A percentile compares a stretch with the other conserved stretches of the same genome.
Evolutionary conservation across 1,284 basidiomycete genomes (phyloP).

Genomic region (Cutaneotrichosporon daszewskae): DNA sequence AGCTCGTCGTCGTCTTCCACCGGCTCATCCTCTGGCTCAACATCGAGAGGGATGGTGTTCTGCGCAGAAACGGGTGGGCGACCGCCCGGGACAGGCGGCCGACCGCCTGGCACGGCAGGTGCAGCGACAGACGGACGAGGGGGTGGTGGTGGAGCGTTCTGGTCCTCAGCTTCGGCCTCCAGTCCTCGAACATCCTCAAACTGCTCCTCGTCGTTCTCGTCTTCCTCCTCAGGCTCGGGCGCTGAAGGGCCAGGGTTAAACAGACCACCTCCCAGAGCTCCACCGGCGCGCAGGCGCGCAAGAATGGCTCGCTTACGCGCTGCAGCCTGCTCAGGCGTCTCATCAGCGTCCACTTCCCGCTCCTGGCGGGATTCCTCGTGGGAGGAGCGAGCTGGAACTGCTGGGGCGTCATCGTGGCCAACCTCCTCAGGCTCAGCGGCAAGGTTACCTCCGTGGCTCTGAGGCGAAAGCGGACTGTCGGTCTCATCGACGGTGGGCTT

Average conservation of each 20-base stretch:
- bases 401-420: neutral
- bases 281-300: conserved; percentile 43
- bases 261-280: conserved; percentile 44
- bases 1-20: conserved; percentile 13
- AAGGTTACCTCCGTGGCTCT: no score
- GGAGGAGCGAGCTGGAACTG: neutral
- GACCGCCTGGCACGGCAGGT: neutral
- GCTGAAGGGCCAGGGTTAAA: conserved; percentile 26
- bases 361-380: neutral
- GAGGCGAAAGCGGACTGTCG: neutral
- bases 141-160: conserved; percentile 15
- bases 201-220: neutral
- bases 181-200: neutral
- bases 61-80: no score
- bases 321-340: conserved; percentile 44
- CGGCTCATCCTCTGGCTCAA: conserved; percentile 3
- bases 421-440: conserved; percentile 7
- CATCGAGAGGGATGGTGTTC: conserved; percentile 3
- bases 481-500: neutral
- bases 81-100: neutral
- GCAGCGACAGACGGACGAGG: conserved; percentile 8
- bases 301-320: conserved; percentile 40
- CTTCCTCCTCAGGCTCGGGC: neutral
- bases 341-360: conserved; percentile 22
- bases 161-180: conserved; percentile 11